Evolutionary conservation across 768 basidiomycete genomes (phyloP), one percentile per base, ranked within the genome.

Genomic region (Calocybe gangraenosa): DNA sequence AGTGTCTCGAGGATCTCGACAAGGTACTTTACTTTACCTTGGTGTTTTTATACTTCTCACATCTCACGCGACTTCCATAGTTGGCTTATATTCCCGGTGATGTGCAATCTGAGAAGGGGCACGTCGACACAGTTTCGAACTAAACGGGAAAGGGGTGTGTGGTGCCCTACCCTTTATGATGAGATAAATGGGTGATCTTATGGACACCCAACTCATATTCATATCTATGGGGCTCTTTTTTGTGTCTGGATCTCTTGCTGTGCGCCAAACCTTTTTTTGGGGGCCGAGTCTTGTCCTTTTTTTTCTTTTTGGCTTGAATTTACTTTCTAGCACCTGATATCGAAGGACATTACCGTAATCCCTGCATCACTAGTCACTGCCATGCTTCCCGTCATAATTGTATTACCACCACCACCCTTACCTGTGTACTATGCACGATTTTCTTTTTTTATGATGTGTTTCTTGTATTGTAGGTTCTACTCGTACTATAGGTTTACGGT

Each of bases 1-100:
- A 87, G 54, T 84, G 80, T 41, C 67, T 97, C 37, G 63, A 68
- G 9, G 93, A 96, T 58, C 76, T 98, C 37, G 95, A 97, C 63
- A 69, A 72, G 63, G 87, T 87, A 32, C 39, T 76, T 66, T 28
- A 14, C 10, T 30, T 7, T 5, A 7, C 13, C n/a, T 5, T 35
- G 7, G 17, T n/a, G 7, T 35, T n/a, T 7, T 35, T 14, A 7
- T 4, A 35, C 6, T n/a, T n/a, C 7, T 35, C 6, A 5, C 7
- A 35, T 35, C 11, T 6, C 14, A 5, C 37, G 23, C 34, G n/a
- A 40, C 2, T 6, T 33, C 14, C 42, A 40, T 42, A 68, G 68
- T 50, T 68, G 48, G 66, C 66, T 36, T 66, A 59, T 41, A 87
- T 87, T 43, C 84, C 84, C 1, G 84, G 82, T 15, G 81, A 69